Percentiles rank a stretch among this genome's conserved stretches.
These are phyloP conservation scores for Beauveria caledonica DNA, from an alignment of 2,329 filamentous ascomycete species.

Conservation along the genomic window DNA sequence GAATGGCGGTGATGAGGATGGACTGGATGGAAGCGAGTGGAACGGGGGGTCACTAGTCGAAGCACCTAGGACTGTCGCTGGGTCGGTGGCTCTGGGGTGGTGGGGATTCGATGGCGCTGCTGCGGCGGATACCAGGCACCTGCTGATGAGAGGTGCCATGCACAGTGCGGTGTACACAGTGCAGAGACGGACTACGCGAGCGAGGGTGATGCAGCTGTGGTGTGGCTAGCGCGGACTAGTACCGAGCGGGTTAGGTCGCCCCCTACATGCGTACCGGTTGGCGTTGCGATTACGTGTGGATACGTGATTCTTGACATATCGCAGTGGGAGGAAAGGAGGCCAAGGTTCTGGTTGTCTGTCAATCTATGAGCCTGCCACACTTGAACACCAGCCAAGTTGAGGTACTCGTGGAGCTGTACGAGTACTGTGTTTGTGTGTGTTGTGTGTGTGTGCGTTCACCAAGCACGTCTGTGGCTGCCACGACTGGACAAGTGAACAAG, in stretches of 20 bases:
- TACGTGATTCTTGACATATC: not conserved
- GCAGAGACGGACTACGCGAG: not conserved
- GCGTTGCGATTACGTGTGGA: conserved; percentile 5
- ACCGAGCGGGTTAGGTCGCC: not conserved
- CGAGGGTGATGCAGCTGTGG: not conserved
- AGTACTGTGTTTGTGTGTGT: not conserved
- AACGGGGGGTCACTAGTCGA: conserved; percentile 13
- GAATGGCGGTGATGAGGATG: conserved; percentile 13
- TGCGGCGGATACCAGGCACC: conserved; percentile 7
- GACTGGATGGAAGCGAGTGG: conserved; percentile 13
- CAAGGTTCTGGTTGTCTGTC: not conserved
- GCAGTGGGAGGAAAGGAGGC: too few relatives aligned
- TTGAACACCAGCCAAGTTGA: not conserved
- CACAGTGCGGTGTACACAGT: not conserved
- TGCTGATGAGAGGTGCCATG: not conserved
- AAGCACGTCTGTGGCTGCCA: not conserved
- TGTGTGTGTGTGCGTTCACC: not conserved
- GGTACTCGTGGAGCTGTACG: not conserved
- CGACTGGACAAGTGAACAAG: not conserved
- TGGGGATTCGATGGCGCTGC: conserved; percentile 10
- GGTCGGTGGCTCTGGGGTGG: conserved; percentile 7
- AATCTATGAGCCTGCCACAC: not conserved
- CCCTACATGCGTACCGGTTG: not conserved
- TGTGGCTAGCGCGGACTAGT: not conserved
- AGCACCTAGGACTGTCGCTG: conserved; percentile 12